These are phyloP conservation scores for Oryza brachyantha DNA, from an alignment of 176 grass and related monocot genomes.

Conservation along the genomic window DNA sequence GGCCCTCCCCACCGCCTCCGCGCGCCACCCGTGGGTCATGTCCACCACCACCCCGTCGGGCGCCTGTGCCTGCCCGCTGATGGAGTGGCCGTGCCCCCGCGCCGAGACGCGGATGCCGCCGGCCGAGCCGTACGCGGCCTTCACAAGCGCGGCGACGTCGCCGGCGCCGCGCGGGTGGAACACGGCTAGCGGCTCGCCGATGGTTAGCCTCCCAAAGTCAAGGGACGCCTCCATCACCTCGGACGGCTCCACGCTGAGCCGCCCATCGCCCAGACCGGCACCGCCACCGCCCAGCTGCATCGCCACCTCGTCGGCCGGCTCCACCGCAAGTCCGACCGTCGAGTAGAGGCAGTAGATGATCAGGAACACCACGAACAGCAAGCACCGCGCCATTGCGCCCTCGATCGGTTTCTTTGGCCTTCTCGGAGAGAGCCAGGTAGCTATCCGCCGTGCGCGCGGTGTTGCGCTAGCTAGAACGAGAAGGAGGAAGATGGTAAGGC, in stretches of 20 bases:
- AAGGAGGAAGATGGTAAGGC: not conserved
- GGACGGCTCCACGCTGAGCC: constrained; percentile 51
- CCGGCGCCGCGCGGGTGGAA: constrained; percentile 50
- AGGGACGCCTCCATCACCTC: constrained; percentile 47
- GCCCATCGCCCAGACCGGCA: not conserved
- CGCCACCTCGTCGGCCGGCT: constrained; percentile 33
- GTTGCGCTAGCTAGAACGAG: not conserved
- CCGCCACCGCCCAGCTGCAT: constrained; percentile 27
- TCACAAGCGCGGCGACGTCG: constrained; percentile 53
- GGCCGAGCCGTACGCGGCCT: constrained; percentile 43
- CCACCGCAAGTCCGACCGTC: constrained; percentile 58
- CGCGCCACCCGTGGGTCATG: constrained; percentile 56
- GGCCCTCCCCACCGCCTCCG: not conserved
- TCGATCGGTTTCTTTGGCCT: not conserved
- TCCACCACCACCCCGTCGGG: constrained; percentile 70
- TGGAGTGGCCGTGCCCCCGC: constrained; percentile 77
- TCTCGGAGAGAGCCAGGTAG: not conserved
- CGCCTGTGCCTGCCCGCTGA: constrained; percentile 77
- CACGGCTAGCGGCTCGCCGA: constrained; percentile 51
- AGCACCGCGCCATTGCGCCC: constrained; percentile 40
- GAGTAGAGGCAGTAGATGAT: constrained; percentile 62
- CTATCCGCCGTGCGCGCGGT: not conserved
- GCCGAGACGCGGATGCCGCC: constrained; percentile 61
- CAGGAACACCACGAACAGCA: constrained; percentile 47
- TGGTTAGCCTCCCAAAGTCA: constrained; percentile 61